Base-by-base conservation (phyloP, 2,329 filamentous ascomycete species). In the Apiospora hydei region DNA sequence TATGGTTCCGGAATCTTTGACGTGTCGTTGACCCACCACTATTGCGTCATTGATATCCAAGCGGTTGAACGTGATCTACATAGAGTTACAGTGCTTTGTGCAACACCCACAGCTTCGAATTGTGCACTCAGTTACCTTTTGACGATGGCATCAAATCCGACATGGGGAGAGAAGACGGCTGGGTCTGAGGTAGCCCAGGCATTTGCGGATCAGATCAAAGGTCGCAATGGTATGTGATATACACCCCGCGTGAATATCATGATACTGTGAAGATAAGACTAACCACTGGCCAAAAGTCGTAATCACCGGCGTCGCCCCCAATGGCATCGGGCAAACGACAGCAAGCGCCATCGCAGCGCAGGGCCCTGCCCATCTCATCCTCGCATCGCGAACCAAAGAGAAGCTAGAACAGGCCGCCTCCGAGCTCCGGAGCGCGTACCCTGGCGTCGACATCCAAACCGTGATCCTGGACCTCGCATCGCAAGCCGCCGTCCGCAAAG, bases 271-370 rank as follows among this genome's bases (percentile, higher is more conserved):
- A 72, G 8, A 41, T n/a, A 41, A 26, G 71, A 76, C 24, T 18
- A 47, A 49, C 11, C 10, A 3, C 5, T 21, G 1, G 1, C 13
- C 1, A 7, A 14, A 67, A 84, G 82, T 85, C 41, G 72, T 84
- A 49, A 77, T 85, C 68, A 86, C 85, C 0, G 84, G 85, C 6
- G 78, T 85, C 72, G 81, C 83, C 13, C 84, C 83, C 3, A 78
- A 79, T 11, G 81, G 84, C 47, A 82, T 86, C 14, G 84, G 84
- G 14, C 80, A 81, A 47, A 77, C 82, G 1, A 85, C 84, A 0
- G 83, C 81, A 3, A 71, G 82, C 14, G 83, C 84, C 24, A 82
- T 88, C 53, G 85, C 85, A 4, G 82, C 85, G 0, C 85, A 87
- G 69, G 76, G 76, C 4, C 84, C 86, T 0, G 77, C 76, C 0